Evolutionary conservation across 768 basidiomycete genomes (phyloP), one percentile per base, ranked within the genome.

Genomic region (Lactarius hengduanensis): DNA sequence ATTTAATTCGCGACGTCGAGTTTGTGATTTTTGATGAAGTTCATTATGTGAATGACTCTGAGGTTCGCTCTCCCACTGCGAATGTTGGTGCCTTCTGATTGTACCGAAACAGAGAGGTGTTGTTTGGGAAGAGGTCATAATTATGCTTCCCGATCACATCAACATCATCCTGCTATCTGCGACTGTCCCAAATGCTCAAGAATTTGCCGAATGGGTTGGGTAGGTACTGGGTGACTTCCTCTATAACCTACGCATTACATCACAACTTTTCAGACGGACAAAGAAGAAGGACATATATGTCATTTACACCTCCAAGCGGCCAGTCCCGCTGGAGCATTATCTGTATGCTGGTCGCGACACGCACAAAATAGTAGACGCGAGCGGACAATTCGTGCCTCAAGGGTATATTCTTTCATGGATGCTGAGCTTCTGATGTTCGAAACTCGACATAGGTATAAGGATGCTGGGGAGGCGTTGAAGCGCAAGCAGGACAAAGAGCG

Each of bases 121-220:
- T 20, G 97, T 99, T 15, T 99, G 97, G 97, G 96, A 99, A 78
- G 96, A 99, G 78, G 96, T 99, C 32, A 99, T 99, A 71, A 99
- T 99, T 76, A 98, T 99, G 95, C 82, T 99, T 15, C 97, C 97
- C 0, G 97, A 98, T 70, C 96, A 99, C 77, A 91, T 98, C 75
- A 96, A 91, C 76, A 98, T 99, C 73, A 98, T 99, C 63, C 80
- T 99, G 53, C 81, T 99, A 18, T 98, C 96, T 3, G 97, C 97
- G 10, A 99, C 97, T 2, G 96, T 99, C 0, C 96, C 97, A 9
- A 99, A 99, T 73, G 94, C 96, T 15, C 93, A 90, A 74, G 97
- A 98, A 74, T 99, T 99, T 73, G 97, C 97, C 4, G 95, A 95
- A 71, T 99, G 97, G 97, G 96, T 98, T 66, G 97, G 97, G 96